Percentiles rank a stretch among this genome's conserved stretches.
Evolutionary conservation across 208 protist genomes (phyloP).

Genomic region (Leishmania mexicana): DNA sequence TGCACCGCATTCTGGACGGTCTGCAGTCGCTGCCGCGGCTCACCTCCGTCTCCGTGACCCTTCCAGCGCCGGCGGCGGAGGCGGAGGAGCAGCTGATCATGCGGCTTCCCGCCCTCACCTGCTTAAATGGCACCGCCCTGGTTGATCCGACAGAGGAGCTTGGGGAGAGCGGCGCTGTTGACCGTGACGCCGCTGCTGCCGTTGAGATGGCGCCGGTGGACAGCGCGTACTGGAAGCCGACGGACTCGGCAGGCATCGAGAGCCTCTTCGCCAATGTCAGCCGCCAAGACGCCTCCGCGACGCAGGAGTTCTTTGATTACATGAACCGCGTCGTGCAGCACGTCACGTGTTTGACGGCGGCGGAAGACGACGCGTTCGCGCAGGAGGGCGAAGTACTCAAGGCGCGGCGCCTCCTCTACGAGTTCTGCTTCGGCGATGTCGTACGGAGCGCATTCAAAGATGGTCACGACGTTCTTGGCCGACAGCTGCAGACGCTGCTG

Average conservation of each 20-base stretch:
- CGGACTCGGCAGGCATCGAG: conserved; percentile 44
- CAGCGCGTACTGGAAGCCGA: conserved; percentile 36
- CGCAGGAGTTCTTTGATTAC: conserved; percentile 69
- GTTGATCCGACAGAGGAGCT: conserved; percentile 16
- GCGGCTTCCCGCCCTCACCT: conserved; percentile 34
- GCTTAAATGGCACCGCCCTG: conserved; percentile 22
- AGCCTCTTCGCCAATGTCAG: conserved; percentile 47
- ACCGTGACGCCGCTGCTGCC: background rate
- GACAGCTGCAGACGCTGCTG: conserved; percentile 43
- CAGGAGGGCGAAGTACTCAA: conserved; percentile 82
- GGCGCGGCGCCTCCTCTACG: conserved; percentile 64
- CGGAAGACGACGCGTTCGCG: conserved; percentile 44
- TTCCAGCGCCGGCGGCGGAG: conserved; percentile 64
- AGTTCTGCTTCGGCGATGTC: conserved; percentile 75
- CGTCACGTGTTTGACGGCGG: conserved; percentile 58
- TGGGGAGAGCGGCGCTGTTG: background rate
- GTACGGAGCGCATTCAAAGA: conserved; percentile 35
- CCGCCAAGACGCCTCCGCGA: conserved; percentile 22
- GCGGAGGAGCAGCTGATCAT: conserved; percentile 84
- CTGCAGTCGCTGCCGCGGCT: conserved; percentile 57
- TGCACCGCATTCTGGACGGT: conserved; percentile 52
- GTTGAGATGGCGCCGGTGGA: background rate
- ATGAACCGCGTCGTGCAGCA: conserved; percentile 67
- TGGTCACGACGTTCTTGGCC: conserved; percentile 39
- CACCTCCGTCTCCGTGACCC: conserved; percentile 47